These are phyloP conservation scores for Thermomucor indicae-seudaticae DNA, from an alignment of 371 early-diverging fungal species.

Conservation along the genomic window DNA sequence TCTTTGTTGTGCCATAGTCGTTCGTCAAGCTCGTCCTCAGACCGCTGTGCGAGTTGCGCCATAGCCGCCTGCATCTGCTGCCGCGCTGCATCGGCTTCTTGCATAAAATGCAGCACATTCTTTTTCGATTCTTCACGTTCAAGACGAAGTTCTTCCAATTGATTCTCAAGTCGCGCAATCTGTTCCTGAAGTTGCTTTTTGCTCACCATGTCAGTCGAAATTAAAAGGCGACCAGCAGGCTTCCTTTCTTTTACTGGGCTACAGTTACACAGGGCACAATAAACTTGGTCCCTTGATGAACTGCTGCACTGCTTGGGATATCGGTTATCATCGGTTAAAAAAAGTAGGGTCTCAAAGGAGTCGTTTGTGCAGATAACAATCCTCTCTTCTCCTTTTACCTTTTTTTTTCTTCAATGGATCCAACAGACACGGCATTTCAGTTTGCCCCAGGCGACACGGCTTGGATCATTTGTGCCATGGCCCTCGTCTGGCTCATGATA, in stretches of 20 bases:
- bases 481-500: constrained; percentile 78
- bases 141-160: constrained; percentile 31
- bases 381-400: too few relatives aligned
- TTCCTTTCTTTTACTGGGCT: too few relatives aligned
- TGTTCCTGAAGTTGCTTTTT: constrained; percentile 22
- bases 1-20: neutral
- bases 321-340: too few relatives aligned
- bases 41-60: constrained; percentile 10
- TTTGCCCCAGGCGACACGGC: constrained; percentile 74
- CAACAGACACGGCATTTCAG: too few relatives aligned
- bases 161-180: constrained; percentile 23
- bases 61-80: constrained; percentile 19
- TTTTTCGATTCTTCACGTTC: constrained; percentile 39
- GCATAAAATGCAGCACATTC: constrained; percentile 37
- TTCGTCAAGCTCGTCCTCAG: neutral
- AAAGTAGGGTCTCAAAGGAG: too few relatives aligned
- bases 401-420: too few relatives aligned
- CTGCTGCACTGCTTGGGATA: too few relatives aligned
- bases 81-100: constrained; percentile 26
- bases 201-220: constrained; percentile 18
- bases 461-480: constrained; percentile 64
- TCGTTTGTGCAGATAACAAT: too few relatives aligned
- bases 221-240: too few relatives aligned
- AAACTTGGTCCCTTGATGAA: too few relatives aligned
- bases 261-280: too few relatives aligned